These are phyloP conservation scores for Phyllosticta citribraziliensis DNA, from an alignment of 2,329 filamentous ascomycete species.

Conservation along the genomic window DNA sequence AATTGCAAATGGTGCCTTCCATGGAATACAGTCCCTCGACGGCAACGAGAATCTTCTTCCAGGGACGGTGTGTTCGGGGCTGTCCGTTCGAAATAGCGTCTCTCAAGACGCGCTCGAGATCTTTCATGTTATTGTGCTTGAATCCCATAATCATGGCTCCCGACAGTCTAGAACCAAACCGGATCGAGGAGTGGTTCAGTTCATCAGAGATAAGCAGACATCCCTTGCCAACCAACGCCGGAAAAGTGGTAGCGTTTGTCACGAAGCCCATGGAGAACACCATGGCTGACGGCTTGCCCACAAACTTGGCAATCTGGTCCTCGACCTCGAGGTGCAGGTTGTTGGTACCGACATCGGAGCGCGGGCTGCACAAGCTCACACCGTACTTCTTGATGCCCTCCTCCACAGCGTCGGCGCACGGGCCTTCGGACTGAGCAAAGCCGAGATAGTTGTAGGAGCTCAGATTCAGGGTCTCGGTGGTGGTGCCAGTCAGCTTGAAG, in stretches of 20 bases:
- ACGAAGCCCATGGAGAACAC: slow-evolving; percentile 99
- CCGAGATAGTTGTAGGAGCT: slow-evolving; percentile 99
- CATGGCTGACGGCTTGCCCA: slow-evolving; percentile 90
- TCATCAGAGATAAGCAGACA: slow-evolving; percentile 94
- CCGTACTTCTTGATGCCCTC: slow-evolving; percentile 77
- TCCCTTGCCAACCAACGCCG: slow-evolving; percentile 83
- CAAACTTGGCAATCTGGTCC: slow-evolving; percentile 77
- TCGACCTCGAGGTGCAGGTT: slow-evolving; percentile 87
- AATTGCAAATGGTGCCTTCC: slow-evolving; percentile 97
- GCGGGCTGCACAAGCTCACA: slow-evolving; percentile 69
- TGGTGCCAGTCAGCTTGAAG: slow-evolving; percentile 81
- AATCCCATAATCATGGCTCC: slow-evolving; percentile 93
- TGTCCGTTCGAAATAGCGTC: slow-evolving; percentile 95
- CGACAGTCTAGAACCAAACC: slow-evolving; percentile 85
- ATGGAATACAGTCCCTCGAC: slow-evolving; percentile 98
- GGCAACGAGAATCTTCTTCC: slow-evolving; percentile 97
- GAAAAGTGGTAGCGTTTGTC: slow-evolving; percentile 89
- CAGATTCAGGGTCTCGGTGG: slow-evolving; percentile 93
- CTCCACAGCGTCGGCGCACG: slow-evolving; percentile 89
- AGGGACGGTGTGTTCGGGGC: slow-evolving; percentile 93
- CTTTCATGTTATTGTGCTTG: slow-evolving; percentile 91
- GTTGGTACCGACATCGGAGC: slow-evolving; percentile 74
- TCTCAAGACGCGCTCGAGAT: slow-evolving; percentile 76
- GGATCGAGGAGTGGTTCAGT: slow-evolving; percentile 95
- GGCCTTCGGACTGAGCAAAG: slow-evolving; percentile 94